Conservation (phyloP, 1,284 basidiomycete genomes). For the Mycena citricolor region DNA sequence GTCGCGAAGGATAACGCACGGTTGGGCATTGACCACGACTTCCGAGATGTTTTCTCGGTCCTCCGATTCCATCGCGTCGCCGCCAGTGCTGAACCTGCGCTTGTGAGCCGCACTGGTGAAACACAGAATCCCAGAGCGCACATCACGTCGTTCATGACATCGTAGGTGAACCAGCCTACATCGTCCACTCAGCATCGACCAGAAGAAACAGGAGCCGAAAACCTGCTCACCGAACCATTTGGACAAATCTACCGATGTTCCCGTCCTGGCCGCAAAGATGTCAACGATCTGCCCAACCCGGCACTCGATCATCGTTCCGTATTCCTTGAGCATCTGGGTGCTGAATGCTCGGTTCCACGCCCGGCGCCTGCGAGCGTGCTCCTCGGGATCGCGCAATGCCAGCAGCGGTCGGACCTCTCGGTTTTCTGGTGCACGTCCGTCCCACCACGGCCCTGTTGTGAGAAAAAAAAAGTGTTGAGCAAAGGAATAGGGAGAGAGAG, state of each 20-base stretch:
- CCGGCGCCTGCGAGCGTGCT: conserved; percentile 39
- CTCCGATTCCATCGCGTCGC: conserved; percentile 28
- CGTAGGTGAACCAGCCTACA: conserved; percentile 24
- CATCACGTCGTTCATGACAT: conserved; percentile 40
- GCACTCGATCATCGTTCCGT: conserved; percentile 34
- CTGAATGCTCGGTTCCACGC: conserved; percentile 45
- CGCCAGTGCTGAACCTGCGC: conserved; percentile 32
- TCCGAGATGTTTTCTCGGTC: conserved; percentile 14
- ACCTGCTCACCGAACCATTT: conserved; percentile 36
- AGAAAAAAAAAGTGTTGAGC: no score
- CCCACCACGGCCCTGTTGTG: conserved; percentile 16
- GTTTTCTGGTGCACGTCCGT: conserved; percentile 24
- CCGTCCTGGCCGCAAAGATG: conserved; percentile 25
- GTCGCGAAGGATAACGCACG: conserved; percentile 10
- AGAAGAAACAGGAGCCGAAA: conserved; percentile 24
- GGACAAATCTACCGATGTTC: conserved; percentile 30
- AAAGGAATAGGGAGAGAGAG: no score
- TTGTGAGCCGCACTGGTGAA: not conserved
- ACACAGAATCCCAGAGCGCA: conserved; percentile 24
- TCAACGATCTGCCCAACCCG: conserved; percentile 36
- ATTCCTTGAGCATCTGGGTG: conserved; percentile 37
- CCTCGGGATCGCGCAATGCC: conserved; percentile 31
- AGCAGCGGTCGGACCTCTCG: conserved; percentile 29
- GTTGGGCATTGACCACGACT: conserved; percentile 18
- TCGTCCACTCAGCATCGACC: not conserved